phyloP scores from a whole-genome alignment of 148 eudicot genomes.

The Camellia granthamiana region DNA sequence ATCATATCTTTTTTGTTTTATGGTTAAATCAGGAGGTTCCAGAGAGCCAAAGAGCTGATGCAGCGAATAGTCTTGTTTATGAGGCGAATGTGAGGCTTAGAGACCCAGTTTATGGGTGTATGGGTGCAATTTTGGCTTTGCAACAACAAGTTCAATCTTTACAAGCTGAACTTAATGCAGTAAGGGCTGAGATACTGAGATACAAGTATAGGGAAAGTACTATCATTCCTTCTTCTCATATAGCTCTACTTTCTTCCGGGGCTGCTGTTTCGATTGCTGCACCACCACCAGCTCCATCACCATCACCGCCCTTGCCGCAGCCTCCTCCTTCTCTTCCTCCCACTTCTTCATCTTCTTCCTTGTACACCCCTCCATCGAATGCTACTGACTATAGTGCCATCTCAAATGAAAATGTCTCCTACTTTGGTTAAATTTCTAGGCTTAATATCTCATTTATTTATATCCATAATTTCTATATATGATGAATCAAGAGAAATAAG shows the following conservation, averaged over 20 bases:
- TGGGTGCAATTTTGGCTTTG: conserved; percentile 53
- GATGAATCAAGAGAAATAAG: conserved; percentile 26
- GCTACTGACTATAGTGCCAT: conserved; percentile 37
- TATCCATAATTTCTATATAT: not conserved
- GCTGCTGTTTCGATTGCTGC: conserved; percentile 29
- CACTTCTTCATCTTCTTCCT: conserved; percentile 32
- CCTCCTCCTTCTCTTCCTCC: conserved; percentile 22
- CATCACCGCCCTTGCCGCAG: conserved; percentile 25
- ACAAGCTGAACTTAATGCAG: conserved; percentile 40
- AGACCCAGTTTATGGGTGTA: conserved; percentile 64
- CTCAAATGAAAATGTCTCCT: conserved; percentile 48
- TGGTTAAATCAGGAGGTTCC: conserved; percentile 41
- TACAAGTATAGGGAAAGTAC: conserved; percentile 30
- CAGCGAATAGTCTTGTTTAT: conserved; percentile 54
- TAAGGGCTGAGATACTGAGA: conserved; percentile 38
- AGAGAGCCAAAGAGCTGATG: conserved; percentile 57
- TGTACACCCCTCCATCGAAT: conserved; percentile 37
- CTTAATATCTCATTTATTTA: conserved; percentile 10
- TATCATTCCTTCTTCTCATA: conserved; percentile 21
- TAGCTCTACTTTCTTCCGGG: conserved; percentile 31
- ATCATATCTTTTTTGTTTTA: not conserved
- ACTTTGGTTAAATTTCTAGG: conserved; percentile 39
- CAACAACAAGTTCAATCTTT: conserved; percentile 49
- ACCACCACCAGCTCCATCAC: conserved; percentile 25
- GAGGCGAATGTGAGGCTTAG: conserved; percentile 59